Evolutionary conservation across 2,329 filamentous ascomycete genomes (phyloP).

Genomic region (Epichloe baconii): DNA sequence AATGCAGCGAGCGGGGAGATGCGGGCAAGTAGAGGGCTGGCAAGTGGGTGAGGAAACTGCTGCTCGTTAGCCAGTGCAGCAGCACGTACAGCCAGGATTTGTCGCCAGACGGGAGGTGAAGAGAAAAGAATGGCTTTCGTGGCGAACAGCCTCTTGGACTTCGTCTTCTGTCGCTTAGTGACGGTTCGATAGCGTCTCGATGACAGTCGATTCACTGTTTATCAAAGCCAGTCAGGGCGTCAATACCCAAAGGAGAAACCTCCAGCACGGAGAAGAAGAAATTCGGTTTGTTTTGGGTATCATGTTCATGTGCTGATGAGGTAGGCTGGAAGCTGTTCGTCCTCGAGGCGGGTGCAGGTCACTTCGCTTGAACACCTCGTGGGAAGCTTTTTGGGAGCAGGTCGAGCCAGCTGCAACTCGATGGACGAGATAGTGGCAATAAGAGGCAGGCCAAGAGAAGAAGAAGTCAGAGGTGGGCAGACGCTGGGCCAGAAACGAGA

Average conservation of each 20-base stretch:
- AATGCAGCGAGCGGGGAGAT: neutral
- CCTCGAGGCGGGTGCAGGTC: conserved; percentile 3
- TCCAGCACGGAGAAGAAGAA: conserved; percentile 27
- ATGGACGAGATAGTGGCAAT: neutral
- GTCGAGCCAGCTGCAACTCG: neutral
- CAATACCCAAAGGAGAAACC: conserved; percentile 25
- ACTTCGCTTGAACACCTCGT: conserved; percentile 1
- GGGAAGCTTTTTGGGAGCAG: neutral
- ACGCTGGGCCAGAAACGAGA: neutral
- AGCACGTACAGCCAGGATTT: neutral
- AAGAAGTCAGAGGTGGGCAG: neutral
- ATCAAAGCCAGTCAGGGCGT: conserved; percentile 22
- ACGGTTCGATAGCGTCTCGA: neutral
- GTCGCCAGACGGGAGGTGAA: neutral
- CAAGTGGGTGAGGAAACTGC: neutral
- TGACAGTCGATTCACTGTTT: neutral
- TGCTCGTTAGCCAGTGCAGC: neutral
- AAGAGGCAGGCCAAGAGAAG: neutral
- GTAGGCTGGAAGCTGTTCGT: conserved; percentile 1
- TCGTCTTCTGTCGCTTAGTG: neutral
- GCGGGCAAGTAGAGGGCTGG: neutral
- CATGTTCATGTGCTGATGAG: conserved; percentile 22
- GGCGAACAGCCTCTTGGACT: neutral
- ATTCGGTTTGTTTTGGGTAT: conserved; percentile 23
- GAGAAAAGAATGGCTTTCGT: neutral